These are phyloP conservation scores for Obba rivulosa DNA, from an alignment of 768 basidiomycete species.

Conservation along the genomic window DNA sequence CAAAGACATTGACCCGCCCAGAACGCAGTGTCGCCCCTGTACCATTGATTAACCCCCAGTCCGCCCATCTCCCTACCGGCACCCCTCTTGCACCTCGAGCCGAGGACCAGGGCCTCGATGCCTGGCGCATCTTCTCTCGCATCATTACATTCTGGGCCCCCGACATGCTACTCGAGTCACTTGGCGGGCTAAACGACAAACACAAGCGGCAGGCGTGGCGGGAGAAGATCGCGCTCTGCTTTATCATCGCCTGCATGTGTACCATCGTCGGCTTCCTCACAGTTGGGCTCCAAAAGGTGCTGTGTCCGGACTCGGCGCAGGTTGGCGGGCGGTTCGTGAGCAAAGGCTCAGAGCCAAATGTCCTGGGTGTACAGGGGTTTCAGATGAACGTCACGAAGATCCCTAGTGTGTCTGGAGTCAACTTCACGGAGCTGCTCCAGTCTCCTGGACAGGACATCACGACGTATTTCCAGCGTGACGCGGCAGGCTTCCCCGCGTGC, in stretches of 20 bases:
- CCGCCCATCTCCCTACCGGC: slow-evolving; percentile 36
- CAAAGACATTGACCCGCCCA: slow-evolving; percentile 95
- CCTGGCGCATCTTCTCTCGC: slow-evolving; percentile 81
- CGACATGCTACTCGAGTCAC: slow-evolving; percentile 58
- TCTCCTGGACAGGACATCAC: slow-evolving; percentile 86
- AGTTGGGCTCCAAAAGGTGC: slow-evolving; percentile 87
- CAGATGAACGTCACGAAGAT: slow-evolving; percentile 69
- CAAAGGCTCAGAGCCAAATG: slow-evolving; percentile 53
- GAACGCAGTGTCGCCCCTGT: slow-evolving; percentile 92
- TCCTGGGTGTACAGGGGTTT: slow-evolving; percentile 72
- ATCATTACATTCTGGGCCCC: slow-evolving; percentile 92
- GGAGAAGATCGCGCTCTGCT: slow-evolving; percentile 92
- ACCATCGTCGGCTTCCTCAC: slow-evolving; percentile 84
- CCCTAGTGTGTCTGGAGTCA: slow-evolving; percentile 30
- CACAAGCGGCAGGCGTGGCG: slow-evolving; percentile 88
- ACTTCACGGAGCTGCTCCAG: slow-evolving; percentile 53
- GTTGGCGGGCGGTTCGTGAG: slow-evolving; percentile 38
- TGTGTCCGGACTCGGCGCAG: slow-evolving; percentile 65
- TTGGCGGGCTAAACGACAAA: slow-evolving; percentile 80
- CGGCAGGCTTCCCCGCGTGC: slow-evolving; percentile 64
- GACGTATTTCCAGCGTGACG: slow-evolving; percentile 69
- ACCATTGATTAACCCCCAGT: slow-evolving; percentile 86
- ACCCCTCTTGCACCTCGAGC: slow-evolving; percentile 21
- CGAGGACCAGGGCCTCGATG: slow-evolving; percentile 36
- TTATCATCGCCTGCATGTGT: slow-evolving; percentile 78